Evolutionary conservation across 2,329 filamentous ascomycete species (phyloP).

Genomic region (Coleophoma crateriformis): DNA sequence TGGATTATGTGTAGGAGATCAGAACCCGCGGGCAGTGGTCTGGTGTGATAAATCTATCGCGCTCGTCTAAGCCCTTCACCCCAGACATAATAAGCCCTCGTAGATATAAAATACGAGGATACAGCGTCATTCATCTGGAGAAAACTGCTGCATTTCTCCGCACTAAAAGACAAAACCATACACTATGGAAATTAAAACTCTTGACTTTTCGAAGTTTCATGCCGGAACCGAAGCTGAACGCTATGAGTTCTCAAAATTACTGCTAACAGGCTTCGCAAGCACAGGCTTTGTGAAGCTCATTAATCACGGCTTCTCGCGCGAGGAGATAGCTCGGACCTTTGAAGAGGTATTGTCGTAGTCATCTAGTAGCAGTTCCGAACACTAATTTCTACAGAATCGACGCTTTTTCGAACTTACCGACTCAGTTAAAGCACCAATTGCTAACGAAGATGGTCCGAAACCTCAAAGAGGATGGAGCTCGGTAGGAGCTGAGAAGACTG

Average conservation of each 20-base stretch:
- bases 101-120: slow-evolving; percentile 1
- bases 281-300: slow-evolving; percentile 1
- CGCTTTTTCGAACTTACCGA: slow-evolving; percentile 1
- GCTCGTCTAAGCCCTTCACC: neutral
- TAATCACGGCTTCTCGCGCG: neutral
- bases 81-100: neutral
- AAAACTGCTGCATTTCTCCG: neutral
- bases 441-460: slow-evolving; percentile 1
- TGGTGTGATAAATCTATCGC: neutral
- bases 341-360: neutral
- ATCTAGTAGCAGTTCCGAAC: neutral
- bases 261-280: neutral
- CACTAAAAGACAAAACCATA: neutral
- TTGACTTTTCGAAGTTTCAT: neutral
- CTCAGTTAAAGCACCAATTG: neutral
- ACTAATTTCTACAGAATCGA: neutral
- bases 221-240: neutral
- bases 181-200: neutral
- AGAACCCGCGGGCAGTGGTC: neutral
- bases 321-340: neutral
- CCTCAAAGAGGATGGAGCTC: slow-evolving; percentile 1
- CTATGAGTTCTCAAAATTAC: neutral
- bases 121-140: neutral
- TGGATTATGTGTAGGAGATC: neutral
- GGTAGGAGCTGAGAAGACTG: slow-evolving; percentile 1